phyloP scores from a whole-genome alignment of 2,329 filamentous ascomycete species.

The Botrytis byssoidea region DNA sequence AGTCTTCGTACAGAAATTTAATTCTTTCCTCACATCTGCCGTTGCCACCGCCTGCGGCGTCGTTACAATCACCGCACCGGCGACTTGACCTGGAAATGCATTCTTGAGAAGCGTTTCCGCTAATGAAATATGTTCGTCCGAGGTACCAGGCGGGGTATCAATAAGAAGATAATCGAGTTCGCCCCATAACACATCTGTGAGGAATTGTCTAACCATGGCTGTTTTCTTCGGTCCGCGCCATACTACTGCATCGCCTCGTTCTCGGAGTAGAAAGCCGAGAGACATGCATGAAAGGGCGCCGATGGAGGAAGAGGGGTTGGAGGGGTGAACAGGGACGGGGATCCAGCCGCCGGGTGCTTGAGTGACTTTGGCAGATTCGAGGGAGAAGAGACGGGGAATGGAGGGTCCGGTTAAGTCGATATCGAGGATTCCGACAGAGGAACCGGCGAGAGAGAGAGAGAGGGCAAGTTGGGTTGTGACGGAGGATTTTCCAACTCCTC shows the following conservation, averaged over 20 bases:
- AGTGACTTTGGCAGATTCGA: constrained; percentile 84
- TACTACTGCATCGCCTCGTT: constrained; percentile 86
- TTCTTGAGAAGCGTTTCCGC: constrained; percentile 76
- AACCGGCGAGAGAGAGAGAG: constrained; percentile 78
- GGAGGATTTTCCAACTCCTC: constrained; percentile 95
- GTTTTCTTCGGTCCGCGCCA: constrained; percentile 99
- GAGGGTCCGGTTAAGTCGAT: constrained; percentile 95
- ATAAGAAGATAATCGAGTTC: constrained; percentile 89
- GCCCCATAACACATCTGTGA: constrained; percentile 87
- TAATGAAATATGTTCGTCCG: constrained; percentile 94
- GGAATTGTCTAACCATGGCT: constrained; percentile 95
- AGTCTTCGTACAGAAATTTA: constrained; percentile 80
- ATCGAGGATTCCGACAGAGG: constrained; percentile 92
- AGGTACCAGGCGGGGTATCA: constrained; percentile 94
- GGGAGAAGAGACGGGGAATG: constrained; percentile 90
- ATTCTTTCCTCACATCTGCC: constrained; percentile 83
- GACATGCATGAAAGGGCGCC: constrained; percentile 83
- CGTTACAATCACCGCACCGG: constrained; percentile 90
- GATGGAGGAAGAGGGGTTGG: constrained; percentile 49
- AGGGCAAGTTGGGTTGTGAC: constrained; percentile 96
- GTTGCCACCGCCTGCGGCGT: constrained; percentile 94
- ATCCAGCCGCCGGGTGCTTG: constrained; percentile 92
- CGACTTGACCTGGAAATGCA: constrained; percentile 64
- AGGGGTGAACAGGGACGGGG: constrained; percentile 77
- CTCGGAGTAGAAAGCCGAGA: constrained; percentile 82